phyloP scores from a whole-genome alignment of 2,329 filamentous ascomycete species.

The Fusarium veterinarium region DNA sequence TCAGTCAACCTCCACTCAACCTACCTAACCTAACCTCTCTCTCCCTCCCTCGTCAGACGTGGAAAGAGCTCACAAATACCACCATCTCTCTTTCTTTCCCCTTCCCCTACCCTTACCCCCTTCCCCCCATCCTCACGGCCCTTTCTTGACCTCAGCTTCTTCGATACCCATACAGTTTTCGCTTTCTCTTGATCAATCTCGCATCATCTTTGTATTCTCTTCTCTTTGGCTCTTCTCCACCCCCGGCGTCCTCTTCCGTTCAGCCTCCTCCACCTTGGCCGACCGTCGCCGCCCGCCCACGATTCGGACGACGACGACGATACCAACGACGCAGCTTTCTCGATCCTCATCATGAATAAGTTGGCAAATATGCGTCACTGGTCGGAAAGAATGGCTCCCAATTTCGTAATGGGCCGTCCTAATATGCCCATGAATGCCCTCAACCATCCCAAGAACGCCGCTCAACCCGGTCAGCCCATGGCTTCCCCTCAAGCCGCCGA shows the following conservation, averaged over 20 bases:
- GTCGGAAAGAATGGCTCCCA: conserved; percentile 76
- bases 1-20: conserved; percentile 30
- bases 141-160: conserved; percentile 41
- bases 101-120: conserved; percentile 26
- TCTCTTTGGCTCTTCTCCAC: conserved; percentile 34
- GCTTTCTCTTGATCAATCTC: conserved; percentile 32
- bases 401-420: conserved; percentile 72
- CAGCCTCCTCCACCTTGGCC: conserved; percentile 40
- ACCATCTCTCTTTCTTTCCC: conserved; percentile 41
- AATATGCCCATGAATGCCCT: conserved; percentile 67
- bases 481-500: conserved; percentile 78
- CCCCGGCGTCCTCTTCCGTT: conserved; percentile 34
- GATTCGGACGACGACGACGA: conserved; percentile 44
- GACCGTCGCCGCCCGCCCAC: conserved; percentile 45
- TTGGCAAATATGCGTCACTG: conserved; percentile 78
- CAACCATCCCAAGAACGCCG: conserved; percentile 68
- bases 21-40: conserved; percentile 22
- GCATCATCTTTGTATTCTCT: conserved; percentile 38
- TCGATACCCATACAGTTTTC: conserved; percentile 42
- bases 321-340: conserved; percentile 32
- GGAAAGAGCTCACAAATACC: conserved; percentile 47
- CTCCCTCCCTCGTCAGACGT: conserved; percentile 44
- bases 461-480: conserved; percentile 65
- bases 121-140: conserved; percentile 22
- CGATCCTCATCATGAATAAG: conserved; percentile 71